phyloP scores from a whole-genome alignment of 768 basidiomycete genomes.

The Cyathus striatus region DNA sequence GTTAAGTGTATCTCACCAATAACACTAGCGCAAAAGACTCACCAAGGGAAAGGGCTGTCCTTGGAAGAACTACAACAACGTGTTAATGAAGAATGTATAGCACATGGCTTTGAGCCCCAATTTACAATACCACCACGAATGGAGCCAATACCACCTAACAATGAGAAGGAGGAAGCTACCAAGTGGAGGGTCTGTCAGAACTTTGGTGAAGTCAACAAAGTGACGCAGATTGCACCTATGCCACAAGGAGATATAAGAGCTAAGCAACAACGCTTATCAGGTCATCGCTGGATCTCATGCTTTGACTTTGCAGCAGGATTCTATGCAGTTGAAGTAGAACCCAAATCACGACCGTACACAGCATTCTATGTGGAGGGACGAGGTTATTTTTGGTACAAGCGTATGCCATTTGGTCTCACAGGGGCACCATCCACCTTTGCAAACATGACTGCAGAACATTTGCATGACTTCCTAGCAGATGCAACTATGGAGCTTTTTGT shows the following conservation, averaged over 20 bases:
- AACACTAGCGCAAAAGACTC: conserved; percentile 30
- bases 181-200: conserved; percentile 34
- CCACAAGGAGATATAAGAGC: conserved; percentile 31
- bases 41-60: conserved; percentile 19
- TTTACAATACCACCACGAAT: conserved; percentile 13
- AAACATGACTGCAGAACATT: conserved; percentile 15
- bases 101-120: conserved; percentile 12
- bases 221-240: conserved; percentile 21
- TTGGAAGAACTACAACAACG: conserved; percentile 25
- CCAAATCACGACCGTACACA: conserved; percentile 14
- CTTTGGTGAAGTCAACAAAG: conserved; percentile 25
- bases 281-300: conserved; percentile 24
- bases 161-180: background rate
- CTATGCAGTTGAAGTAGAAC: conserved; percentile 8
- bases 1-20: conserved; percentile 30
- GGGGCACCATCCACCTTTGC: conserved; percentile 32
- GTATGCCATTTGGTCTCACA: conserved; percentile 34
- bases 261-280: conserved; percentile 29
- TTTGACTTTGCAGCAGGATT: conserved; percentile 39
- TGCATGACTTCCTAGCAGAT: conserved; percentile 19
- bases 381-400: conserved; percentile 11
- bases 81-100: conserved; percentile 27
- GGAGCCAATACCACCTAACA: conserved; percentile 3
- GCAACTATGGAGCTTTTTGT: conserved; percentile 29
- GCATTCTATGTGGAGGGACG: conserved; percentile 1